These are phyloP conservation scores for Leucocoprinus sp. DNA, from an alignment of 768 basidiomycete genomes.

Conservation along the genomic window DNA sequence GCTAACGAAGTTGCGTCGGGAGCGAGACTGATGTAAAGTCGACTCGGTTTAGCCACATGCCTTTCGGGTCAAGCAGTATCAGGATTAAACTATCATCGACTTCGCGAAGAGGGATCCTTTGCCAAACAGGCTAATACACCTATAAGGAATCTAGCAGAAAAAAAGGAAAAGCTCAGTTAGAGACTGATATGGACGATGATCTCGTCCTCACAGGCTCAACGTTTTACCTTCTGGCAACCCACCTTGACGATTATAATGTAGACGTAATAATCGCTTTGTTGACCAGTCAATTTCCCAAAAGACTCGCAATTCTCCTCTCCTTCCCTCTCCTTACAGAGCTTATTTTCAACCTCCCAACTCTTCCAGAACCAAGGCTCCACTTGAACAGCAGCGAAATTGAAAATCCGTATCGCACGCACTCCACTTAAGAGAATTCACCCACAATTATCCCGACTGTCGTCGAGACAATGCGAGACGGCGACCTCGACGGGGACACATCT, in stretches of 20 bases:
- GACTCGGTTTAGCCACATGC: slow-evolving; percentile 2
- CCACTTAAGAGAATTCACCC: too few species aligned
- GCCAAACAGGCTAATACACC: background rate
- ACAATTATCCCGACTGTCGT: too few species aligned
- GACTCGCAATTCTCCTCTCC: background rate
- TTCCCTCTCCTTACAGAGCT: background rate
- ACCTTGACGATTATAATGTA: background rate
- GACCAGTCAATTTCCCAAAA: background rate
- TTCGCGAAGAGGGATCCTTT: background rate
- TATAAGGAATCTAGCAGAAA: too few species aligned
- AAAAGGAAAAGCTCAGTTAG: too few species aligned
- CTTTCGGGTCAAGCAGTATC: slow-evolving; percentile 1
- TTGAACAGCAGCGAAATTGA: slow-evolving; percentile 3
- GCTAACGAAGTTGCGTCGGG: background rate
- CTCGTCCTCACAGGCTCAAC: too few species aligned
- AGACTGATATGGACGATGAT: too few species aligned
- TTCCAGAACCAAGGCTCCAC: background rate
- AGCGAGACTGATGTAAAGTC: background rate
- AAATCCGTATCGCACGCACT: slow-evolving; percentile 9
- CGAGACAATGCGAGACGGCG: slow-evolving; percentile 4
- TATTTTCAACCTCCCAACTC: background rate
- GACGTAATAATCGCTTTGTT: slow-evolving; percentile 7
- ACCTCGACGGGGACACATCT: slow-evolving; percentile 4
- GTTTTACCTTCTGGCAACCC: too few species aligned
- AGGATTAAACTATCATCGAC: background rate